phyloP scores from a whole-genome alignment of 2,329 filamentous ascomycete genomes.

The Tolypocladium tundrense region DNA sequence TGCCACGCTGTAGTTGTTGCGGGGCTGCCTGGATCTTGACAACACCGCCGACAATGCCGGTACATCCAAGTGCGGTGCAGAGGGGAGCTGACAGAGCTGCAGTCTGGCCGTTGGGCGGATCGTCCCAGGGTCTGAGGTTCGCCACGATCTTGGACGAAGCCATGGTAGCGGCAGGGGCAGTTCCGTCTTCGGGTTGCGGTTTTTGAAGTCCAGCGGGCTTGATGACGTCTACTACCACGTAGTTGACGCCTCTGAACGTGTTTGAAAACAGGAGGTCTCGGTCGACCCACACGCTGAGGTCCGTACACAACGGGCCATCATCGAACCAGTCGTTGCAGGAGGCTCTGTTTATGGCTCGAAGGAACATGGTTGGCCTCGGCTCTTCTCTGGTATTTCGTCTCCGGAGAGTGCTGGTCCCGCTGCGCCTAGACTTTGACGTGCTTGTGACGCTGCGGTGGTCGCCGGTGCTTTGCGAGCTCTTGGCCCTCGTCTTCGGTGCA shows the following conservation, averaged over 20 bases:
- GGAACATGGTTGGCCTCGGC: constrained; percentile 58
- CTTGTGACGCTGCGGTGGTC: constrained; percentile 74
- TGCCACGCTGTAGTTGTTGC: constrained; percentile 54
- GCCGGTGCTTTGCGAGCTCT: constrained; percentile 51
- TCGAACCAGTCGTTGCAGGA: constrained; percentile 71
- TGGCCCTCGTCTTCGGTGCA: constrained; percentile 79
- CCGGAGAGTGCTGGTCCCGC: constrained; percentile 65
- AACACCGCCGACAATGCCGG: constrained; percentile 72
- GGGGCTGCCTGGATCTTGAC: constrained; percentile 80
- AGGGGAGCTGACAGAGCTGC: constrained; percentile 69
- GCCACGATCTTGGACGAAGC: constrained; percentile 58
- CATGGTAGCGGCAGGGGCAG: constrained; percentile 36
- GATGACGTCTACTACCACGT: constrained; percentile 76
- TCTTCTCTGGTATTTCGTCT: constrained; percentile 50
- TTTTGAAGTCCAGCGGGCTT: constrained; percentile 69
- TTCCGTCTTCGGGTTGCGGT: constrained; percentile 57
- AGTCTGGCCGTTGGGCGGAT: constrained; percentile 73
- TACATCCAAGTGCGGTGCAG: constrained; percentile 61
- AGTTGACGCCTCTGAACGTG: constrained; percentile 65
- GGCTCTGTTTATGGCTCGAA: constrained; percentile 66
- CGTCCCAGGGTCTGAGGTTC: constrained; percentile 67
- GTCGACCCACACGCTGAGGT: constrained; percentile 76
- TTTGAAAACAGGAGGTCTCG: constrained; percentile 62
- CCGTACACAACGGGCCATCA: constrained; percentile 43
- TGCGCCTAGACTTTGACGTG: constrained; percentile 67